Evolutionary conservation across 257 asterid species (phyloP).

Genomic region (Solanum chilense): DNA sequence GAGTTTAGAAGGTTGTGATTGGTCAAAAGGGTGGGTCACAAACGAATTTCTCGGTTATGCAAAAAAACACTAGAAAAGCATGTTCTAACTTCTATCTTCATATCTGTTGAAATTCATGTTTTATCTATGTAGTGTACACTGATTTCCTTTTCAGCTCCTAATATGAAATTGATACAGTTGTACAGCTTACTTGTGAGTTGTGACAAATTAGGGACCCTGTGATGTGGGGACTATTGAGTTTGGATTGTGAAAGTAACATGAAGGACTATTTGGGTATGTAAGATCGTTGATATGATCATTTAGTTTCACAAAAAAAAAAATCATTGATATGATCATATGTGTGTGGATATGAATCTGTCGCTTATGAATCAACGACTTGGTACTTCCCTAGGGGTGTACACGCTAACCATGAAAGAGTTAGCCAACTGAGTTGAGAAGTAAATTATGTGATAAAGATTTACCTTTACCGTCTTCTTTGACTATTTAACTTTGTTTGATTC

Average conservation of each 20-base stretch:
- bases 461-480: neutral
- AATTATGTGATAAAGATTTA: neutral
- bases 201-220: neutral
- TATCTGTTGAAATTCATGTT: neutral
- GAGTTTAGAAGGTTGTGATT: neutral
- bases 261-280: neutral
- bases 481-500: neutral
- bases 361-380: neutral
- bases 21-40: neutral
- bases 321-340: neutral
- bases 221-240: neutral
- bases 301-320: neutral
- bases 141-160: neutral
- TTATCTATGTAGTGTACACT: neutral
- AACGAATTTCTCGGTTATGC: neutral
- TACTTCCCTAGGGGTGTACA: neutral
- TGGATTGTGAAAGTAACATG: neutral
- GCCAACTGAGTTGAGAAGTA: neutral
- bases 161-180: neutral
- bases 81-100: neutral
- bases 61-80: neutral
- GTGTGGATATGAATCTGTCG: neutral
- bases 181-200: neutral
- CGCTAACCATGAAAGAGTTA: neutral
- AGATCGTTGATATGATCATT: neutral